A percentile compares a stretch with the other conserved stretches of the same genome.
Evolutionary conservation across 2,329 filamentous ascomycete genomes (phyloP).

Genomic region (Botrytis fabae): DNA sequence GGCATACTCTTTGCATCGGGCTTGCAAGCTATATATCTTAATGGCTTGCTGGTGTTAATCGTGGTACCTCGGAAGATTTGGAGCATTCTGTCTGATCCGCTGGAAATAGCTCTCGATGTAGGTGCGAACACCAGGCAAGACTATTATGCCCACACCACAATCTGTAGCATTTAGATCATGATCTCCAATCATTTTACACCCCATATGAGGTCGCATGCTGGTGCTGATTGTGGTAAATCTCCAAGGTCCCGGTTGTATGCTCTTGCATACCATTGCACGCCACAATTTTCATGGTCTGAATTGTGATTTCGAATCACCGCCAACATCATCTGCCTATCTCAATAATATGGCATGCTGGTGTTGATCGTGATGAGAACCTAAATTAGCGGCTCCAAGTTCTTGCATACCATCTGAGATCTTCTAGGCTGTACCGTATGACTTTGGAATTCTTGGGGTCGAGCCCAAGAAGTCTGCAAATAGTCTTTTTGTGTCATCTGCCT

Average conservation of each 20-base stretch:
- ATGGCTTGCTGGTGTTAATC: neutral
- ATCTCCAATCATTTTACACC: conserved; percentile 16
- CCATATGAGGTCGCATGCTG: no score
- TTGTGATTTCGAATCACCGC: conserved; percentile 29
- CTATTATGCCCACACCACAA: conserved; percentile 21
- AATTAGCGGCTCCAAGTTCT: neutral
- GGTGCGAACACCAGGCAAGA: conserved; percentile 26
- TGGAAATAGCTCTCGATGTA: conserved; percentile 35
- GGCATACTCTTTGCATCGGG: conserved; percentile 51
- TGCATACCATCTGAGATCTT: neutral
- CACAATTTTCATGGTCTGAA: neutral
- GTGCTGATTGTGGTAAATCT: neutral
- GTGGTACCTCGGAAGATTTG: conserved; percentile 25
- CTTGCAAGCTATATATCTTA: neutral
- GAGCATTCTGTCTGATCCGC: conserved; percentile 30
- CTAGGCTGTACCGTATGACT: neutral
- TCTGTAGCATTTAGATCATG: conserved; percentile 13
- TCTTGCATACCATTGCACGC: neutral
- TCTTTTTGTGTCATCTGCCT: no score
- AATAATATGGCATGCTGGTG: neutral
- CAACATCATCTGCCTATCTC: conserved; percentile 16
- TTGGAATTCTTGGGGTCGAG: neutral
- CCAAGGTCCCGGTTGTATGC: neutral
- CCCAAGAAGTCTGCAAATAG: neutral
- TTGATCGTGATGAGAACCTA: neutral